Conservation (phyloP, 352 stramenopile species). For the Phytopythium delawarense region DNA sequence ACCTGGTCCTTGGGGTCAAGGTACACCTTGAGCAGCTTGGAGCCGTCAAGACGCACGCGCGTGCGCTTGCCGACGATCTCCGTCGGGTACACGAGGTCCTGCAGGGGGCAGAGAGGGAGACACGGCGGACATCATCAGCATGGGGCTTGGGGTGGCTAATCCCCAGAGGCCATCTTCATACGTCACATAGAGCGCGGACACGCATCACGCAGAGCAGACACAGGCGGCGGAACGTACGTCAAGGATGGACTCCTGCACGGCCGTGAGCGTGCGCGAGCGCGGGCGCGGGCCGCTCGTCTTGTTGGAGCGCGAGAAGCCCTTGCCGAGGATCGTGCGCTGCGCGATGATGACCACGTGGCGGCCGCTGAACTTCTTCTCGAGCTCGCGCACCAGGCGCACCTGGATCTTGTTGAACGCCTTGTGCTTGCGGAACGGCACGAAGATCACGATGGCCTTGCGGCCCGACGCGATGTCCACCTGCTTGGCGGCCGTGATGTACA, state of each 20-base stretch:
- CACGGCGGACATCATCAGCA: conserved; percentile 51
- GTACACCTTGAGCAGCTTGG: conserved; percentile 98
- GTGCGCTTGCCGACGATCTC: conserved; percentile 99
- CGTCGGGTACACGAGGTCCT: conserved; percentile 99
- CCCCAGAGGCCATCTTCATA: conserved; percentile 88
- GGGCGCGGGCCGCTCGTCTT: conserved; percentile 94
- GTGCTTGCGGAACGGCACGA: conserved; percentile 98
- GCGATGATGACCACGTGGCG: conserved; percentile 98
- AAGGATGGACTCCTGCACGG: conserved; percentile 99
- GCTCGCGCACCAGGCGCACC: conserved; percentile 95
- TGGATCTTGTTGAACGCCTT: conserved; percentile 99
- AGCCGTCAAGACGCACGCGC: conserved; percentile 95
- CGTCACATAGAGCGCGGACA: conserved; percentile 22
- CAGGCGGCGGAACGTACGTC: conserved; percentile 79
- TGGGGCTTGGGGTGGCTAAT: conserved; percentile 86
- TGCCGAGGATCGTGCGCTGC: conserved; percentile 98
- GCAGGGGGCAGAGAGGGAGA: conserved; percentile 19
- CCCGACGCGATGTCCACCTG: conserved; percentile 94
- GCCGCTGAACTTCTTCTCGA: conserved; percentile 99
- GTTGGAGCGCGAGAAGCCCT: conserved; percentile 93
- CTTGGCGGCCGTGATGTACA: conserved; percentile 99
- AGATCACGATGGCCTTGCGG: conserved; percentile 98
- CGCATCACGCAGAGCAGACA: conserved; percentile 2
- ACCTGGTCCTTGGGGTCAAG: conserved; percentile 98
- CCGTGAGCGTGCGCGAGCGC: conserved; percentile 96